A percentile compares a stretch with the other conserved stretches of the same genome.
These are phyloP conservation scores for Phalaenopsis hybrid DNA, from an alignment of 116 monocot genomes.

Conservation along the genomic window DNA sequence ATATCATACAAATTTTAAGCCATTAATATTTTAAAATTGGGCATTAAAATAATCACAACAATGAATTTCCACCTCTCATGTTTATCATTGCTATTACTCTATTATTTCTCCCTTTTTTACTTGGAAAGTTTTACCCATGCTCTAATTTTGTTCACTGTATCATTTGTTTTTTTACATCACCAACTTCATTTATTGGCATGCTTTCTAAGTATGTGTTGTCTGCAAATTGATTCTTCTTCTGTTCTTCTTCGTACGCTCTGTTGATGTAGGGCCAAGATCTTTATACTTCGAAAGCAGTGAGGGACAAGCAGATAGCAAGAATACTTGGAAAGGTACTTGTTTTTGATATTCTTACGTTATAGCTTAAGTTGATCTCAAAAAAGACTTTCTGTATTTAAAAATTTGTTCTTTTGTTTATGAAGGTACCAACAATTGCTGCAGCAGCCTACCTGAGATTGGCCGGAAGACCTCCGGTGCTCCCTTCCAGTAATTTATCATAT, in stretches of 20 bases:
- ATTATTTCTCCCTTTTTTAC: no score
- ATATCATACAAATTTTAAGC: neutral
- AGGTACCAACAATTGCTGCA: slow-evolving; percentile 96
- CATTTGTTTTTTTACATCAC: neutral
- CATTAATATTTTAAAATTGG: neutral
- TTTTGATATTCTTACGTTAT: neutral
- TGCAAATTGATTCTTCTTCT: neutral
- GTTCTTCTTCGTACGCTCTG: neutral
- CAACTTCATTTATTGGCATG: neutral
- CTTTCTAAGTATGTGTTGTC: neutral
- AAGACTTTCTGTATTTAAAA: neutral
- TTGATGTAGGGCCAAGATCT: slow-evolving; percentile 84
- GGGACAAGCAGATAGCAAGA: slow-evolving; percentile 87
- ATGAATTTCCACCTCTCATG: neutral
- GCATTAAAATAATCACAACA: neutral
- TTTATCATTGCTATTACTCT: neutral
- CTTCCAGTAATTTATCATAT: slow-evolving; percentile 83
- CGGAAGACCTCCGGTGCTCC: slow-evolving; percentile 81
- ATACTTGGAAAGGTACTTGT: slow-evolving; percentile 78
- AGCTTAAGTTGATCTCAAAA: neutral
- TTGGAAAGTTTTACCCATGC: no score
- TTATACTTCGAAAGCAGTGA: slow-evolving; percentile 76
- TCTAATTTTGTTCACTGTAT: neutral
- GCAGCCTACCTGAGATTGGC: slow-evolving; percentile 90
- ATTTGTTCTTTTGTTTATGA: slow-evolving; percentile 13